Conservation (phyloP, 2,329 filamentous ascomycete genomes). For the Alternaria dauci region DNA sequence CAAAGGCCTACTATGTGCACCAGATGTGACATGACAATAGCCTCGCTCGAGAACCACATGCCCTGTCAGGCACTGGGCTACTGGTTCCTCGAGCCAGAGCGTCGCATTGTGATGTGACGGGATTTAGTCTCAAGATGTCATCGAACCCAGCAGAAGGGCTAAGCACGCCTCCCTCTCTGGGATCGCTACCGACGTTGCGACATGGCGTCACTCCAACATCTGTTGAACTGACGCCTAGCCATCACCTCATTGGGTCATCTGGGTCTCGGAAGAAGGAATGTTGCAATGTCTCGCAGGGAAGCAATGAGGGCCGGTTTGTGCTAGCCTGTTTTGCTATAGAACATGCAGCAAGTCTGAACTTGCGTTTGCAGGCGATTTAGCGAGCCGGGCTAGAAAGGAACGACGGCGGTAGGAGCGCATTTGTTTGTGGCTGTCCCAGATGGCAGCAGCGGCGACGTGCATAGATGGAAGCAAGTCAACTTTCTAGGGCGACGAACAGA, state of each 20-base stretch:
- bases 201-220: too few relatives aligned
- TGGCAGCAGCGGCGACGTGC: not conserved
- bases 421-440: not conserved
- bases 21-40: too few relatives aligned
- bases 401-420: not conserved
- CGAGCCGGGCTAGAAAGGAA: not conserved
- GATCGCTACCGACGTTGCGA: too few relatives aligned
- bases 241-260: too few relatives aligned
- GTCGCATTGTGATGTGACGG: not conserved
- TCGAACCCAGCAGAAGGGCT: too few relatives aligned
- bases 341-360: conserved; percentile 1
- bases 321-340: not conserved
- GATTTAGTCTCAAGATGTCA: too few relatives aligned
- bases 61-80: too few relatives aligned
- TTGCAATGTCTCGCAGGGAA: not conserved
- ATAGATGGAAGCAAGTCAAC: not conserved
- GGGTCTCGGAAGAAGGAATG: not conserved
- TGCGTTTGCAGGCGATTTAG: conserved; percentile 1
- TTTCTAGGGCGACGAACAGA: not conserved
- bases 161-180: too few relatives aligned
- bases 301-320: not conserved
- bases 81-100: too few relatives aligned
- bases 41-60: too few relatives aligned
- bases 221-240: too few relatives aligned
- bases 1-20: not conserved